Evolutionary conservation across 371 early-diverging fungal genomes (phyloP).

Genomic region (Rhizomucor pusillus): DNA sequence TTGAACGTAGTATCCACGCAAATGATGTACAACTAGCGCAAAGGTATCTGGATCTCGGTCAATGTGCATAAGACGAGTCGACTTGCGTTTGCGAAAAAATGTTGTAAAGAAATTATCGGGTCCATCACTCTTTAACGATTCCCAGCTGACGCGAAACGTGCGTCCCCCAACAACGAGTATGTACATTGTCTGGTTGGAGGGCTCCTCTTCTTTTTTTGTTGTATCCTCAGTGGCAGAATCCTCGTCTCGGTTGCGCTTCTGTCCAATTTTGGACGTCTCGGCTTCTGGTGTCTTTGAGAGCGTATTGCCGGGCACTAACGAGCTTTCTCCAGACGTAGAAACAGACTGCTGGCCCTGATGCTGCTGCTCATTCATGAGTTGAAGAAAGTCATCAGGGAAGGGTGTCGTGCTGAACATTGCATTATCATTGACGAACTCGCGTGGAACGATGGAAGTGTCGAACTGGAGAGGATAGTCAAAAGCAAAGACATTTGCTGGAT

Average conservation of each 20-base stretch:
- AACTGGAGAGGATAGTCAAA: slow-evolving; percentile 10
- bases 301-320: background rate
- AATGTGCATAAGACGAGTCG: slow-evolving; percentile 44
- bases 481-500: slow-evolving; percentile 1
- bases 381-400: slow-evolving; percentile 13
- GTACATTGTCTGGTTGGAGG: slow-evolving; percentile 32
- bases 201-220: slow-evolving; percentile 10
- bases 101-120: slow-evolving; percentile 45
- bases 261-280: background rate
- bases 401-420: background rate
- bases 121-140: slow-evolving; percentile 48
- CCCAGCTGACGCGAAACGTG: slow-evolving; percentile 44
- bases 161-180: slow-evolving; percentile 44
- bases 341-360: background rate
- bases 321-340: background rate
- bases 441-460: background rate
- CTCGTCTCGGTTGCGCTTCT: slow-evolving; percentile 6
- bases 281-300: background rate
- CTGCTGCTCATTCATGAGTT: slow-evolving; percentile 8
- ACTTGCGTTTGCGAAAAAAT: slow-evolving; percentile 31
- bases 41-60: slow-evolving; percentile 60
- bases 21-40: slow-evolving; percentile 53
- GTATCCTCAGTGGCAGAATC: background rate
- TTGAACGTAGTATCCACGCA: slow-evolving; percentile 59
- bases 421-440: background rate